phyloP scores from a whole-genome alignment of 78 protist genomes.

The Chrysochromulina tobinii region DNA sequence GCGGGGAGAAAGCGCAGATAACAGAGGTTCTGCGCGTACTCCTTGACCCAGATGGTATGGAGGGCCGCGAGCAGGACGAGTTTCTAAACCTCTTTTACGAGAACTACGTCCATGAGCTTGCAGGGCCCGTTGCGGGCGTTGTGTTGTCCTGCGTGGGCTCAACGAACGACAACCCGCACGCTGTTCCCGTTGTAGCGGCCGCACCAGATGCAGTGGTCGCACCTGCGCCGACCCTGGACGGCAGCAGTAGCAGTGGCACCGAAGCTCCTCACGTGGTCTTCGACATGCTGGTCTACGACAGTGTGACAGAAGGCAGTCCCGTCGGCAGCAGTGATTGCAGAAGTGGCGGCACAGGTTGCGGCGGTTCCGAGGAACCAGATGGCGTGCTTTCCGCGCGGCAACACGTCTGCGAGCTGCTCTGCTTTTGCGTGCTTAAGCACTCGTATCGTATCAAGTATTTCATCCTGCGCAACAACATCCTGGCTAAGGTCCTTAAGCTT shows the following conservation, averaged over 20 bases:
- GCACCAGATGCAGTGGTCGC: too few species aligned
- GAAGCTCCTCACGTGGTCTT: too few species aligned
- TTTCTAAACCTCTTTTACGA: constrained; percentile 72
- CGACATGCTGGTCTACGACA: too few species aligned
- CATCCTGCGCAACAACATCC: constrained; percentile 63
- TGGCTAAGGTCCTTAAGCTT: constrained; percentile 49
- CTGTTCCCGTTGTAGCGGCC: too few species aligned
- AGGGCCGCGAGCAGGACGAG: constrained; percentile 45
- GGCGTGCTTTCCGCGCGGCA: constrained; percentile 3
- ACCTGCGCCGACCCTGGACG: too few species aligned
- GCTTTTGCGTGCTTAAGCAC: constrained; percentile 36
- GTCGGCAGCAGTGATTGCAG: too few species aligned
- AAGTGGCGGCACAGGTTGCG: too few species aligned
- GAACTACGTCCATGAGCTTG: constrained; percentile 49
- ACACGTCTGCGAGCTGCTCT: constrained; percentile 57
- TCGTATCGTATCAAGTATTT: constrained; percentile 57
- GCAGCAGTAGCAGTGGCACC: too few species aligned
- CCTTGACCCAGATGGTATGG: constrained; percentile 25
- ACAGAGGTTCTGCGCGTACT: constrained; percentile 29
- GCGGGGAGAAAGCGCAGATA: constrained; percentile 34
- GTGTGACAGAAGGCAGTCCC: too few species aligned
- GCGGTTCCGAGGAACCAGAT: too few species aligned
- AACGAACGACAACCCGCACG: too few species aligned
- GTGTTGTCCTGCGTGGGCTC: too few species aligned
- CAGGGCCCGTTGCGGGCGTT: constrained; percentile 39